Evolutionary conservation across 2,329 filamentous ascomycete species (phyloP).

Genomic region (Cladobotryum mycophilum): DNA sequence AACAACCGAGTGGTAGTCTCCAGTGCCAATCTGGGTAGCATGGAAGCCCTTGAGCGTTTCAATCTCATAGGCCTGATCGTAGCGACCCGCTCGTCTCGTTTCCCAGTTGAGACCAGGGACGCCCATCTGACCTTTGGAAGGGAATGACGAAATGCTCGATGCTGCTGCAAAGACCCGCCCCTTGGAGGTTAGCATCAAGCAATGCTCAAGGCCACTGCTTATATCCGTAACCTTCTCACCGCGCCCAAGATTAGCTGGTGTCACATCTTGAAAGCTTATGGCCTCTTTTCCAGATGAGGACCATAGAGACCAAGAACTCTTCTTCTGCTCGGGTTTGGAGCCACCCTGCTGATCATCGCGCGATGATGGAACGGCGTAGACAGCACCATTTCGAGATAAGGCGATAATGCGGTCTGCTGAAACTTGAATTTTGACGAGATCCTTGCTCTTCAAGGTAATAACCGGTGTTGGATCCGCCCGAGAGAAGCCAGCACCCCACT

Average conservation of each 20-base stretch:
- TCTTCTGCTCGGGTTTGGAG: constrained; percentile 52
- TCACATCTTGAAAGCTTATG: constrained; percentile 67
- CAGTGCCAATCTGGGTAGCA: constrained; percentile 69
- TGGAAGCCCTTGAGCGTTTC: constrained; percentile 62
- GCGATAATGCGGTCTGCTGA: constrained; percentile 80
- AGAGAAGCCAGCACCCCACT: constrained; percentile 82
- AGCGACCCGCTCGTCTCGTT: constrained; percentile 68
- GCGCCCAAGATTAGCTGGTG: constrained; percentile 56
- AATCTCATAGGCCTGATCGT: constrained; percentile 78
- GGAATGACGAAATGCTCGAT: constrained; percentile 70
- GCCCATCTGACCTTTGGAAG: constrained; percentile 78
- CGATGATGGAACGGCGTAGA: constrained; percentile 80
- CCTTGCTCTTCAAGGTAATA: constrained; percentile 72
- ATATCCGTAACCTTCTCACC: constrained; percentile 71
- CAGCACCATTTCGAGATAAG: constrained; percentile 63
- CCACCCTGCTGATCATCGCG: constrained; percentile 62
- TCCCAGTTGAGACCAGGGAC: constrained; percentile 76
- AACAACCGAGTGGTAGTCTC: constrained; percentile 79
- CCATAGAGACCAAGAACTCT: constrained; percentile 68
- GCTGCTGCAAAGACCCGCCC: constrained; percentile 89
- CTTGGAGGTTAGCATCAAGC: constrained; percentile 73
- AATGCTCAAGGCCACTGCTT: constrained; percentile 76
- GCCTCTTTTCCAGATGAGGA: constrained; percentile 25
- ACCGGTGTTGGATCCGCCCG: constrained; percentile 56
- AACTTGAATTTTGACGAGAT: constrained; percentile 68